Percentiles rank a stretch among this genome's conserved stretches.
Evolutionary conservation across 768 basidiomycete genomes (phyloP).

Genomic region (Tricholoma hemisulphureum): DNA sequence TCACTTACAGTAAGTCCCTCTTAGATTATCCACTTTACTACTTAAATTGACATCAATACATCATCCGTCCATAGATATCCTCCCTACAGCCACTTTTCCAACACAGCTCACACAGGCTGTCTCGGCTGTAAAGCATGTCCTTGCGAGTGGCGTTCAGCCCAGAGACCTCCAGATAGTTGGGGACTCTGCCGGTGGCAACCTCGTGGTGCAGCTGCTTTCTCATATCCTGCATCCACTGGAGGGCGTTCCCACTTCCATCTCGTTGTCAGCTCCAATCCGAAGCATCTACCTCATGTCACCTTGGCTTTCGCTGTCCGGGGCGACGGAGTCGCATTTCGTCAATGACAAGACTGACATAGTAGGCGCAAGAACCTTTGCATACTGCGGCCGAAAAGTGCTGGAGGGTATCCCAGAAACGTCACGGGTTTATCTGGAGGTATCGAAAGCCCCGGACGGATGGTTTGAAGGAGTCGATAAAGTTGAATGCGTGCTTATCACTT

Average conservation of each 20-base stretch:
- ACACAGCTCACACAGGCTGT: conserved; percentile 31
- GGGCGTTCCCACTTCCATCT: conserved; percentile 23
- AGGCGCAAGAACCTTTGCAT: conserved; percentile 8
- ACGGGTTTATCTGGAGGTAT: conserved; percentile 31
- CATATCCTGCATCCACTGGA: conserved; percentile 37
- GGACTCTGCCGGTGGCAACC: conserved; percentile 41
- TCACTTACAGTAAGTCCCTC: conserved; percentile 33
- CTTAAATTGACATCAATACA: no score
- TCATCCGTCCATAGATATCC: conserved; percentile 20
- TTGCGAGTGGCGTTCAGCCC: conserved; percentile 28
- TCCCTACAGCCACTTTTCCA: conserved; percentile 36
- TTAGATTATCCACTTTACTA: neutral
- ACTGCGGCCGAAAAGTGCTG: conserved; percentile 21
- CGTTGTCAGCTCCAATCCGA: conserved; percentile 22
- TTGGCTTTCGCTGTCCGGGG: conserved; percentile 31
- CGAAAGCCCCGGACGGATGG: conserved; percentile 31
- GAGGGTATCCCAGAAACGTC: conserved; percentile 23
- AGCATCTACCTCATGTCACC: conserved; percentile 40
- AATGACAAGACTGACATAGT: conserved; percentile 30
- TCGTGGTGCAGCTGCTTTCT: conserved; percentile 35
- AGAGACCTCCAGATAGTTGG: conserved; percentile 34
- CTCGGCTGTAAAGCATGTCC: conserved; percentile 31
- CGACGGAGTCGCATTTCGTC: conserved; percentile 21
- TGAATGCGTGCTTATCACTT: conserved; percentile 35
- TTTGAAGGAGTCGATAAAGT: conserved; percentile 31